Base-by-base conservation (phyloP, 176 grass and related monocot species). In the Oryza meridionalis region DNA sequence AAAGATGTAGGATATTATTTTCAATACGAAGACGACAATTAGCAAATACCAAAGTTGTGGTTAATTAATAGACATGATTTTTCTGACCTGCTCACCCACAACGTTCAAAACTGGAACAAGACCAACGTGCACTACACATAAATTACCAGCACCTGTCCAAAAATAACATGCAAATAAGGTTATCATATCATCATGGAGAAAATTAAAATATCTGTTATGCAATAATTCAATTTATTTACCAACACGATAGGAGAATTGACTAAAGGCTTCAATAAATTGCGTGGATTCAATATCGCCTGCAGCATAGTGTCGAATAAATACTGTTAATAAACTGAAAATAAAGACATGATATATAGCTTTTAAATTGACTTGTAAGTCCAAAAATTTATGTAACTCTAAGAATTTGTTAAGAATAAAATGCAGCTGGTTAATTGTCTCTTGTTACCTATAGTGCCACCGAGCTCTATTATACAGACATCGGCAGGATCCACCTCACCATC, bases 211-310 rank as follows among this genome's bases (percentile, higher is more conserved):
- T 17, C 0, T 46, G 12, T 33, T 25, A 67, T 32, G 16, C 53
- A 24, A 24, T 15, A 47, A 55, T 55, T 38, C 35, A 72, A 33
- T n/a, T 72, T 59, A 11, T 74, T 89, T 44, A 92, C 91, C 91
- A 77, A 81, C 81, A 69, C 72, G 84, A 45, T 81, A 84, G 55
- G 91, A 92, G 61, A 92, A 89, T 37, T 89, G 91, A 77, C 84
- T 76, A 73, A 92, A 72, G 72, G 87, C 91, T 87, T 92, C 84
- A 13, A 89, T 73, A 68, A 89, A 89, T 81, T 87, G 87, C 84
- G 72, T 89, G 14, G 84, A 89, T 47, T 89, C 91, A 26, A 92
- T 81, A 78, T 92, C 90, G 16, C 91, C 91, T 92, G 84, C 84
- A 87, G 61, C 70, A 87, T 79, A 27, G 51, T 58, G 16, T 19